Evolutionary conservation across 345 rosid genomes (phyloP).

Genomic region (Eucalyptus sp.): DNA sequence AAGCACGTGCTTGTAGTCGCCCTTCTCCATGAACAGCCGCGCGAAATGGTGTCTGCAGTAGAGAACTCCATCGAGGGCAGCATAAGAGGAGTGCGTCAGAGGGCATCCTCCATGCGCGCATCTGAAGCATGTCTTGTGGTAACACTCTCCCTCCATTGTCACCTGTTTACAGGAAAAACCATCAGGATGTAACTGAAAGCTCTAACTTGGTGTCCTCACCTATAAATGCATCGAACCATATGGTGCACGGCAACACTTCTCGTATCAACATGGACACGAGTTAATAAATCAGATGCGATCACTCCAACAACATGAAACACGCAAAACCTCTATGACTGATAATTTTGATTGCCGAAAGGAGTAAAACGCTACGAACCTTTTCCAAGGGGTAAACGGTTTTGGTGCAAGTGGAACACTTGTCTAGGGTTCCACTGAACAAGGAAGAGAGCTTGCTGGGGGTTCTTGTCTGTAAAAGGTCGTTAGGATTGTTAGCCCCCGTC

Average conservation of each 20-base stretch:
- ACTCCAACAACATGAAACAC: background rate
- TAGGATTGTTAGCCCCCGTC: background rate
- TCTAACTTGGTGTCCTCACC: background rate
- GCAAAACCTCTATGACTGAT: background rate
- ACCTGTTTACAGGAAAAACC: conserved; percentile 21
- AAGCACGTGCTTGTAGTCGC: conserved; percentile 35
- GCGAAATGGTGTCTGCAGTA: conserved; percentile 91
- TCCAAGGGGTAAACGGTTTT: conserved; percentile 82
- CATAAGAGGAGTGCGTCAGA: conserved; percentile 61
- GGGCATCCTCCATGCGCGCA: conserved; percentile 77
- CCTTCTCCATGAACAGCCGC: conserved; percentile 71
- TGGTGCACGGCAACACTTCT: background rate
- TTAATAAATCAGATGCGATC: background rate
- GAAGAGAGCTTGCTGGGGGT: conserved; percentile 65
- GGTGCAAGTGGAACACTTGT: conserved; percentile 61
- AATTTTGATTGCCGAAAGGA: background rate
- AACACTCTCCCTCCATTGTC: conserved; percentile 73
- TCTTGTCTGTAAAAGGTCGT: conserved; percentile 29
- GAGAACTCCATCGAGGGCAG: conserved; percentile 64
- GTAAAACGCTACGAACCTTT: conserved; percentile 29
- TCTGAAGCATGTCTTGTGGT: conserved; percentile 86
- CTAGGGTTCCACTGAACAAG: conserved; percentile 72
- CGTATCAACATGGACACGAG: background rate
- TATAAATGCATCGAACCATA: background rate
- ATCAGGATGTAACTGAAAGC: background rate